Percentiles rank a stretch among this genome's conserved stretches.
Evolutionary conservation across 305 asterid species (phyloP).

Genomic region (Stenogyne calaminthoides): DNA sequence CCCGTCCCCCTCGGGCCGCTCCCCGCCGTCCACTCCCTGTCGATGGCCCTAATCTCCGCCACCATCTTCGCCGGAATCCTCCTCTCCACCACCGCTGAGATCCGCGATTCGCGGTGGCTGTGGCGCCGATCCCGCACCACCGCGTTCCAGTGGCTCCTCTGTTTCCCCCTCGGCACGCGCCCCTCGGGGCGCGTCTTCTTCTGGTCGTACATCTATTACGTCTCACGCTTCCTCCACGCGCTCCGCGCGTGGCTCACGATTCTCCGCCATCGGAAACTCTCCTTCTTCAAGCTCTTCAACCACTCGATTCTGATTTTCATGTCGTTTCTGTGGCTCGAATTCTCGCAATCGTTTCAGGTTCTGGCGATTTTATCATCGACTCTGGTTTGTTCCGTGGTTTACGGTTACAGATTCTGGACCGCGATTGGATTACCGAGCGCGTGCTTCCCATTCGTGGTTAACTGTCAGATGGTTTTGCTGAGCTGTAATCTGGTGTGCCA

Average conservation of each 20-base stretch:
- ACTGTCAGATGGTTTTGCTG: constrained; percentile 64
- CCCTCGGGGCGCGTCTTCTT: constrained; percentile 89
- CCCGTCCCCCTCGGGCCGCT: constrained; percentile 72
- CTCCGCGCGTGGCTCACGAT: constrained; percentile 52
- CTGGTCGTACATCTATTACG: constrained; percentile 81
- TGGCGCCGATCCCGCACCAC: constrained; percentile 72
- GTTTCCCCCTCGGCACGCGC: constrained; percentile 85
- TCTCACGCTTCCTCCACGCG: constrained; percentile 74
- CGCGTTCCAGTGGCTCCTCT: constrained; percentile 76
- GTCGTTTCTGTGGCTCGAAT: constrained; percentile 83
- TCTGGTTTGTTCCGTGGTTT: constrained; percentile 58
- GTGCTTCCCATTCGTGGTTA: constrained; percentile 66
- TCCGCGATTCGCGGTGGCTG: constrained; percentile 82
- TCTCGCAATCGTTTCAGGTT: constrained; percentile 80
- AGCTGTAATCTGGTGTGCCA: constrained; percentile 74
- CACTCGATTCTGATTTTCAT: constrained; percentile 63
- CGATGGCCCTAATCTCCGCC: constrained; percentile 68
- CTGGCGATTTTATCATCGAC: constrained; percentile 64
- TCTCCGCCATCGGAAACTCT: constrained; percentile 44
- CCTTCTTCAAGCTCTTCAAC: constrained; percentile 60
- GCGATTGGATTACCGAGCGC: constrained; percentile 75
- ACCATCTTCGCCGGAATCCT: constrained; percentile 67
- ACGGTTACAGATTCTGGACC: constrained; percentile 89
- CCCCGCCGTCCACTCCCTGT: constrained; percentile 76
- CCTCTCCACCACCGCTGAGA: constrained; percentile 75